These are phyloP conservation scores for Eurotiales sp. DNA, from an alignment of 2,329 filamentous ascomycete species.

Conservation along the genomic window DNA sequence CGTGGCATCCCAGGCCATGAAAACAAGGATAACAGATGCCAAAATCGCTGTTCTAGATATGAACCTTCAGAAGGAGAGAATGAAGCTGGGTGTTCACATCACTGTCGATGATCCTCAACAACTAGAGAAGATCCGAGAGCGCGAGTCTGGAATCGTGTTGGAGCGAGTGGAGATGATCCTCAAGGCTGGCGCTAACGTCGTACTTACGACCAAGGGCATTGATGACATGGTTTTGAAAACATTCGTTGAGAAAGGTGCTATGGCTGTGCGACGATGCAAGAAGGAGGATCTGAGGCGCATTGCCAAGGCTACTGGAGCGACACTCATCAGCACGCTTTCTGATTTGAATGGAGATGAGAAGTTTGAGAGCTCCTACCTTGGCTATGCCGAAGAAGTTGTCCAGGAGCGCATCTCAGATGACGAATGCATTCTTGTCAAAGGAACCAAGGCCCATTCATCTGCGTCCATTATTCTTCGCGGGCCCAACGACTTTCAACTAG, in stretches of 20 bases:
- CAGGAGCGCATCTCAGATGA: conserved; percentile 99
- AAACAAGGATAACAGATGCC: conserved; percentile 82
- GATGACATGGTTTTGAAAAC: conserved; percentile 93
- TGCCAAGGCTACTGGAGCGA: conserved; percentile 92
- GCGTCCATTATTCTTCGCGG: conserved; percentile 95
- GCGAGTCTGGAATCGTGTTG: conserved; percentile 88
- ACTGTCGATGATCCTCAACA: conserved; percentile 97
- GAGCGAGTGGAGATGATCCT: conserved; percentile 96
- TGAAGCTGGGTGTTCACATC: conserved; percentile 98
- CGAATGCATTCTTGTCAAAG: conserved; percentile 95
- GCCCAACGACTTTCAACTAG: conserved; percentile 91
- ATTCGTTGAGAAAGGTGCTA: conserved; percentile 90
- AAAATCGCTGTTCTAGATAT: conserved; percentile 97
- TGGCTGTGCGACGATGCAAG: conserved; percentile 94
- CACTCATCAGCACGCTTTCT: conserved; percentile 85
- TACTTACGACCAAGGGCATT: conserved; percentile 97
- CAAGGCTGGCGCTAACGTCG: conserved; percentile 92
- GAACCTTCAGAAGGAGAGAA: conserved; percentile 97
- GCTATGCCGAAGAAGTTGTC: conserved; percentile 90
- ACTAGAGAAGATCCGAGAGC: conserved; percentile 91
- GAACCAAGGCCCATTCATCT: conserved; percentile 88
- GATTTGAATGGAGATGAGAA: conserved; percentile 97
- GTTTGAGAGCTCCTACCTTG: conserved; percentile 86
- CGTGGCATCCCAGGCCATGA: conserved; percentile 97
- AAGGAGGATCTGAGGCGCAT: conserved; percentile 97